phyloP scores from a whole-genome alignment of 768 basidiomycete genomes.

The Crepidotus variabilis region DNA sequence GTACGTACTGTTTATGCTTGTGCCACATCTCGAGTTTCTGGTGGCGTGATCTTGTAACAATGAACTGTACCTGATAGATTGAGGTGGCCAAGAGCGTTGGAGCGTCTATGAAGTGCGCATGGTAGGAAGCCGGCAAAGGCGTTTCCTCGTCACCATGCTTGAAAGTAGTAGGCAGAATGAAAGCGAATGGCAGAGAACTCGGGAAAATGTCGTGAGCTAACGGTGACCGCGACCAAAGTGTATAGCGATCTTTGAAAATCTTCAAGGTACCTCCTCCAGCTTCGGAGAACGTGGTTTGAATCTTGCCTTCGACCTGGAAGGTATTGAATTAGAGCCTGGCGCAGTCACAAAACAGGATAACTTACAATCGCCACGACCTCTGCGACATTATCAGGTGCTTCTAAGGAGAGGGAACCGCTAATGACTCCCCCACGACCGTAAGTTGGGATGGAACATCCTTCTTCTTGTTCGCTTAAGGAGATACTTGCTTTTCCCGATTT shows the following conservation, averaged over 20 bases:
- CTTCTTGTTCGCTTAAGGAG: constrained; percentile 44
- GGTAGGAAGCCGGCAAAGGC: constrained; percentile 49
- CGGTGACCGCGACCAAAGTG: constrained; percentile 30
- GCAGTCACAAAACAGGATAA: background rate
- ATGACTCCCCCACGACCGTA: constrained; percentile 43
- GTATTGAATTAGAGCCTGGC: constrained; percentile 1
- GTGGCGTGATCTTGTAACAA: constrained; percentile 32
- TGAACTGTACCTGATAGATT: constrained; percentile 44
- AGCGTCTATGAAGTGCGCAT: constrained; percentile 24
- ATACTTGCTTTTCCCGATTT: constrained; percentile 36
- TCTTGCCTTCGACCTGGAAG: constrained; percentile 37
- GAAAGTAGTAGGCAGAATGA: constrained; percentile 44
- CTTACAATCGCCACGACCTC: constrained; percentile 45
- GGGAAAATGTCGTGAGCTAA: constrained; percentile 17
- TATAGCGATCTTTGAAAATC: constrained; percentile 27
- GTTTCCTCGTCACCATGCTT: constrained; percentile 25
- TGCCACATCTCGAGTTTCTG: constrained; percentile 42
- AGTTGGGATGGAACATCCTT: constrained; percentile 29
- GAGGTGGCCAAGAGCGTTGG: constrained; percentile 37
- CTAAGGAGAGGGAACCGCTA: constrained; percentile 39
- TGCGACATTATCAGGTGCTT: constrained; percentile 31
- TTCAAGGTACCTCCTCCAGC: constrained; percentile 30
- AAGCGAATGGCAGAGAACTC: constrained; percentile 37
- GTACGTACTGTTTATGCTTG: constrained; percentile 40
- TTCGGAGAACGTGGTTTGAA: constrained; percentile 35